These are phyloP conservation scores for Rhodotorula sp. DNA, from an alignment of 1,284 basidiomycete species.

Conservation along the genomic window DNA sequence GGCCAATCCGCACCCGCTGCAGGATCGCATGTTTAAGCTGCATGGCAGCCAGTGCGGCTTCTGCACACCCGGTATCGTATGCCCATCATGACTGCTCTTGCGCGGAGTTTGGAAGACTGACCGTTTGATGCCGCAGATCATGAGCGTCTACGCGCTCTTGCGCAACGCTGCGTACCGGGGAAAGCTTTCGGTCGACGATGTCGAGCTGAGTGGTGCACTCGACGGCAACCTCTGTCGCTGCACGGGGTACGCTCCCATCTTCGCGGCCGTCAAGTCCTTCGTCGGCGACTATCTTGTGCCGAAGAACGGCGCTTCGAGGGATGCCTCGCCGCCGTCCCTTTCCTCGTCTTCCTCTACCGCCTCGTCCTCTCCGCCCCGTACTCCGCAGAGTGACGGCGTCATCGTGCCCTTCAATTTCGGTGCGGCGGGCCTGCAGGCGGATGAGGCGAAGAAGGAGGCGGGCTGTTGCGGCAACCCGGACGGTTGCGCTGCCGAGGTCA, in stretches of 20 bases:
- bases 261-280: slow-evolving; percentile 46
- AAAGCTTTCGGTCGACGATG: slow-evolving; percentile 47
- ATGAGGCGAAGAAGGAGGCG: not conserved
- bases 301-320: not conserved
- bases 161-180: slow-evolving; percentile 45
- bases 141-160: slow-evolving; percentile 52
- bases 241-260: slow-evolving; percentile 45
- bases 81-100: no score
- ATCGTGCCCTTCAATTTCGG: slow-evolving; percentile 41
- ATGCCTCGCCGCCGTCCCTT: not conserved
- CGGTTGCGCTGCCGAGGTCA: slow-evolving; percentile 4
- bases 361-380: not conserved
- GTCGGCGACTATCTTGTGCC: slow-evolving; percentile 39
- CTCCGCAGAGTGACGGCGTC: slow-evolving; percentile 22
- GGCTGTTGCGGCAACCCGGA: slow-evolving; percentile 6
- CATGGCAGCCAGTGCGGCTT: slow-evolving; percentile 52
- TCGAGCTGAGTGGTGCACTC: slow-evolving; percentile 50
- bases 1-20: slow-evolving; percentile 51
- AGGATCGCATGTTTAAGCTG: slow-evolving; percentile 50
- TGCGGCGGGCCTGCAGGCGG: slow-evolving; percentile 16
- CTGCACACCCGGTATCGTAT: slow-evolving; percentile 46
- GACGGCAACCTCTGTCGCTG: slow-evolving; percentile 52
- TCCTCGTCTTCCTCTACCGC: not conserved
- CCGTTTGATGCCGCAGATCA: slow-evolving; percentile 27
- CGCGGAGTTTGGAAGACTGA: no score